Base-by-base conservation (phyloP, 2,329 filamentous ascomycete species). In the Nemania sp. region DNA sequence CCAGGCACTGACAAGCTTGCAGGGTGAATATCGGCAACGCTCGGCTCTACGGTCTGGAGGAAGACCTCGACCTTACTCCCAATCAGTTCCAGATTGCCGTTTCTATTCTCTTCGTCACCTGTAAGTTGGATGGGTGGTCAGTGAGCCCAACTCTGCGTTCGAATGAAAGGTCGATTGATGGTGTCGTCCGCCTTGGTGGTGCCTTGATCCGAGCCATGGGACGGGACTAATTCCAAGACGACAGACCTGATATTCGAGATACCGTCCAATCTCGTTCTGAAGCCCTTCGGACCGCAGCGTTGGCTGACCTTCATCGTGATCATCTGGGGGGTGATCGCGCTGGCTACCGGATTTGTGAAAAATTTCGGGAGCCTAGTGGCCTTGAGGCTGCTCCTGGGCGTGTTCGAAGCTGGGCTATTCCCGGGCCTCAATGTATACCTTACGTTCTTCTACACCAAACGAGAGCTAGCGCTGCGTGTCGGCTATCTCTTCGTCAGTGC, bases 1-100 rank as follows among this genome's bases (percentile, higher is more conserved):
- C 17, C 20, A 9, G 35, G 11, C 2, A 42, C 56, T 65, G 20
- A 65, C 35, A 12, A 32, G 12, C 5, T 52, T 65, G 37, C 60
- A 82, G 81, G 74, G 87, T 90, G 54, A 91, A 91, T 70, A 91
- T 92, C 64, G 87, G 87, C 54, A 90, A 90, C 76, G 88, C 88
- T 15, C 80, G 83, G 5, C 78, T 90, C 3, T 89, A 89, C 67
- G 80, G 81, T 1, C 68, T 92, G 50, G 84, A 89, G 72, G 74
- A 80, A 55, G 88, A 90, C 64, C 78, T 91, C 3, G 77, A 80
- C 13, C 75, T 92, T 62, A 72, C 73, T 34, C 81, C 83, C n/a
- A 81, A 83, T 58, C 87, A 92, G 70, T 93, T 89, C 72, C 89
- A 93, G 70, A 81, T 86, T 29, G 81, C 84, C 20, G 84, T 89